These are phyloP conservation scores for Leccinum longicurvipes DNA, from an alignment of 768 basidiomycete genomes.

Conservation along the genomic window DNA sequence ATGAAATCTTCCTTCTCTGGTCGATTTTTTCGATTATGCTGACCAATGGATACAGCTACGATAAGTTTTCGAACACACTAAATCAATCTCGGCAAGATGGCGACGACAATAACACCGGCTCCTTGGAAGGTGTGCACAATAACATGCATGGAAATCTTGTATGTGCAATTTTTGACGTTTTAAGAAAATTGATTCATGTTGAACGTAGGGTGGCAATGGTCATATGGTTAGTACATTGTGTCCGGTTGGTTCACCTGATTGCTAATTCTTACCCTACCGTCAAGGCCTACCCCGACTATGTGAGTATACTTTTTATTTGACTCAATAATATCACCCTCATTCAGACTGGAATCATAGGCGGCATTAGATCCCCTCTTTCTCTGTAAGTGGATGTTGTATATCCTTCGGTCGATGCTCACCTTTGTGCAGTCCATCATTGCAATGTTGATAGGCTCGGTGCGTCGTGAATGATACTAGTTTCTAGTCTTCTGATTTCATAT, in stretches of 20 bases:
- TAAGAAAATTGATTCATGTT: background rate
- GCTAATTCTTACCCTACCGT: background rate
- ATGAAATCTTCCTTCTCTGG: slow-evolving; percentile 1
- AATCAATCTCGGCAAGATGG: slow-evolving; percentile 16
- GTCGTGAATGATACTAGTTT: background rate
- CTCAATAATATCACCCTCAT: background rate
- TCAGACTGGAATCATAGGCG: slow-evolving; percentile 10
- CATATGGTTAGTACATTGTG: slow-evolving; percentile 21
- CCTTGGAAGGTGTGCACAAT: slow-evolving; percentile 23
- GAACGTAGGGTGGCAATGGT: slow-evolving; percentile 24
- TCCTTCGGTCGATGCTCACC: background rate
- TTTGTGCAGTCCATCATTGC: slow-evolving; percentile 20
- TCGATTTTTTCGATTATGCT: background rate
- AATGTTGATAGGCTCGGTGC: slow-evolving; percentile 24
- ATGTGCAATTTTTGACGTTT: background rate
- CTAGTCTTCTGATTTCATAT: background rate
- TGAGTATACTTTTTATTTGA: slow-evolving; percentile 2
- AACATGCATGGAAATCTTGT: slow-evolving; percentile 16
- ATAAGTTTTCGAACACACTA: slow-evolving; percentile 28
- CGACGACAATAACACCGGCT: slow-evolving; percentile 10
- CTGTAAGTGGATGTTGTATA: slow-evolving; percentile 10
- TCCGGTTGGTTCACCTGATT: background rate
- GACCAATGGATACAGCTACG: slow-evolving; percentile 18
- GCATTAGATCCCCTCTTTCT: slow-evolving; percentile 26
- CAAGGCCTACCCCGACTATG: slow-evolving; percentile 22